phyloP scores from a whole-genome alignment of 2,329 filamentous ascomycete genomes.

The Elsinoe perseae region DNA sequence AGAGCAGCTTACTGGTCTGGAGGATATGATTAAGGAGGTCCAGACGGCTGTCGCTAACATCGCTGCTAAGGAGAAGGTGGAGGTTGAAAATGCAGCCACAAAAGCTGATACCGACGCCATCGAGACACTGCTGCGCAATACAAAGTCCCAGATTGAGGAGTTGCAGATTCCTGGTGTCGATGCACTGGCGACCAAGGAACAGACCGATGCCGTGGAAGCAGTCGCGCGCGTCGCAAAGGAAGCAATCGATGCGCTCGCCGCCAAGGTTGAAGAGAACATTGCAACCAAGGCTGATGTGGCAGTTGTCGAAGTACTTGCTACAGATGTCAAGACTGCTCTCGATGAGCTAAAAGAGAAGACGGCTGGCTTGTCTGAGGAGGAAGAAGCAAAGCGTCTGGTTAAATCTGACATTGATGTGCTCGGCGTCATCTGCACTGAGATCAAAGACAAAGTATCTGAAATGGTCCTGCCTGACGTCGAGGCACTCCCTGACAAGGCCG shows the following conservation, averaged over 20 bases:
- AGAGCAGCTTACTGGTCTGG: constrained; percentile 46
- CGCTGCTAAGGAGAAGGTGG: constrained; percentile 34
- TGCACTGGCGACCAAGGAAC: constrained; percentile 56
- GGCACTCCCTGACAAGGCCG: constrained; percentile 65
- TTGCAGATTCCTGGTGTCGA: constrained; percentile 59
- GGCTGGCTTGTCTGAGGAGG: constrained; percentile 30
- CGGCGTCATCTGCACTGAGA: constrained; percentile 72
- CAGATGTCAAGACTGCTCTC: constrained; percentile 65
- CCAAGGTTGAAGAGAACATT: constrained; percentile 58
- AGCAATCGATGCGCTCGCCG: constrained; percentile 56
- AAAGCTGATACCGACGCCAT: constrained; percentile 87
- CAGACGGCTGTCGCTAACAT: constrained; percentile 52
- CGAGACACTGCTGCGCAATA: constrained; percentile 81
- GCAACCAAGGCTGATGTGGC: constrained; percentile 73
- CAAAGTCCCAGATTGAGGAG: constrained; percentile 80
- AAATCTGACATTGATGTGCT: constrained; percentile 77
- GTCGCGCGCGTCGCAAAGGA: constrained; percentile 70
- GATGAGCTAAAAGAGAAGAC: constrained; percentile 53
- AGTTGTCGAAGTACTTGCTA: constrained; percentile 67
- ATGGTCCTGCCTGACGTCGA: constrained; percentile 64
- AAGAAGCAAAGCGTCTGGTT: constrained; percentile 46
- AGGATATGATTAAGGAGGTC: constrained; percentile 46
- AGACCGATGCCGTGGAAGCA: constrained; percentile 55
- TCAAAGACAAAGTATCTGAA: constrained; percentile 70
- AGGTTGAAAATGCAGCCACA: constrained; percentile 49